Evolutionary conservation across 163 green algal species (phyloP).

Genomic region (Scenedesmus sp.): DNA sequence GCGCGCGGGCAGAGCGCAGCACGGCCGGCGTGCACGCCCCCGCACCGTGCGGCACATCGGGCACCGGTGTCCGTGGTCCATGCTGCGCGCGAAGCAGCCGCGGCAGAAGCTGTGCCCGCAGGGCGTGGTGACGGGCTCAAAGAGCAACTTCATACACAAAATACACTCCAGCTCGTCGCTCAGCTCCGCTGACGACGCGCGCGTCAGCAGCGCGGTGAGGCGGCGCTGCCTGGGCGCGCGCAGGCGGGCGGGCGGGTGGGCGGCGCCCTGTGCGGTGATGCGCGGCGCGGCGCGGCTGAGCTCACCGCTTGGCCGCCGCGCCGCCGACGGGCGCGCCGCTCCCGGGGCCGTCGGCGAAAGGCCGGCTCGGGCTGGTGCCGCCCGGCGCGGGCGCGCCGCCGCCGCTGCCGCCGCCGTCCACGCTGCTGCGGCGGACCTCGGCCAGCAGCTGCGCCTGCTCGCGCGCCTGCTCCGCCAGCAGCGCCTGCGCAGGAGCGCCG

Average conservation of each 20-base stretch:
- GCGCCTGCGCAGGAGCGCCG: too few species aligned
- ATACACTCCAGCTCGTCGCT: conserved; percentile 82
- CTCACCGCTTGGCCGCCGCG: conserved; percentile 16
- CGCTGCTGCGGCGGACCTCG: neutral
- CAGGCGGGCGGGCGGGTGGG: neutral
- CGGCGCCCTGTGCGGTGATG: too few species aligned
- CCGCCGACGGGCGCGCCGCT: neutral
- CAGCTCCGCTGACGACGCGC: too few species aligned
- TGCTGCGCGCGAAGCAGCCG: conserved; percentile 70
- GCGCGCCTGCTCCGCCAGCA: conserved; percentile 38
- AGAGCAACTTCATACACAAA: conserved; percentile 85
- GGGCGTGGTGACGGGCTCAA: conserved; percentile 85
- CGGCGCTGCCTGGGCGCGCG: conserved; percentile 34
- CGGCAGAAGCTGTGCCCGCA: conserved; percentile 92
- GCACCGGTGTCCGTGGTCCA: conserved; percentile 78
- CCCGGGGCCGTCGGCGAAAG: neutral
- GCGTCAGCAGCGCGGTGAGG: too few species aligned
- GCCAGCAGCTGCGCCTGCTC: conserved; percentile 33
- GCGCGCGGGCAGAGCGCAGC: too few species aligned
- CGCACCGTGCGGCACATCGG: conserved; percentile 67
- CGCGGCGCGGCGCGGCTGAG: too few species aligned
- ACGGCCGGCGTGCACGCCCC: too few species aligned
- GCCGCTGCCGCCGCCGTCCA: neutral
- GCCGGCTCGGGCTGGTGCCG: conserved; percentile 12
- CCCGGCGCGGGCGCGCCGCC: neutral